Evolutionary conservation across 805 yeast genomes (phyloP).

Genomic region (Pichia ethanolica): DNA sequence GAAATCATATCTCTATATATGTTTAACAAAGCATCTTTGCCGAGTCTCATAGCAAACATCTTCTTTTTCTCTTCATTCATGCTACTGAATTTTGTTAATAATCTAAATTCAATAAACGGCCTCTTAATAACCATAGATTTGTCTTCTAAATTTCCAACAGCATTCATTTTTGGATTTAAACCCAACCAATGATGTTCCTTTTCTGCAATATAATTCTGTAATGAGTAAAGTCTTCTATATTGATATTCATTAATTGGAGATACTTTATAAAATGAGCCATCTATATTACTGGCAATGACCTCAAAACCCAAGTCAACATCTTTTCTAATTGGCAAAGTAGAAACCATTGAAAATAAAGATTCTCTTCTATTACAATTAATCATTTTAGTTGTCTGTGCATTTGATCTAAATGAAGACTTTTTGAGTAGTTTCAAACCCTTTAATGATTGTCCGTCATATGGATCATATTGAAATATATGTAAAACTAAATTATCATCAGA

Average conservation of each 20-base stretch:
- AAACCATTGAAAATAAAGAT: slow-evolving; percentile 24
- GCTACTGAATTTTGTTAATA: slow-evolving; percentile 45
- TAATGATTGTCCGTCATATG: slow-evolving; percentile 78
- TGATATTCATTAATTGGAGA: slow-evolving; percentile 67
- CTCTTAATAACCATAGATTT: slow-evolving; percentile 38
- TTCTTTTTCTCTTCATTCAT: slow-evolving; percentile 52
- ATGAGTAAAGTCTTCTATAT: slow-evolving; percentile 72
- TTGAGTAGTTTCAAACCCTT: slow-evolving; percentile 73
- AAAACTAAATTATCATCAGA: slow-evolving; percentile 63
- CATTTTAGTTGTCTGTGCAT: slow-evolving; percentile 53
- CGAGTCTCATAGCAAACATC: slow-evolving; percentile 47
- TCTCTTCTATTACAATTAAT: slow-evolving; percentile 33
- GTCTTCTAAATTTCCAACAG: slow-evolving; percentile 35
- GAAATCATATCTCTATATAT: slow-evolving; percentile 56
- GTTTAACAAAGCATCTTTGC: slow-evolving; percentile 50
- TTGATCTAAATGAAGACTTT: slow-evolving; percentile 62
- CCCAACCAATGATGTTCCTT: slow-evolving; percentile 70
- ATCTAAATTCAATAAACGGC: slow-evolving; percentile 58
- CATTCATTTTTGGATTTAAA: slow-evolving; percentile 67
- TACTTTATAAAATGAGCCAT: slow-evolving; percentile 72
- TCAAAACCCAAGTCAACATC: slow-evolving; percentile 38
- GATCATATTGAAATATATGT: slow-evolving; percentile 79
- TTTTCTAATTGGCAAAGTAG: slow-evolving; percentile 23
- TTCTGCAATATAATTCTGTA: slow-evolving; percentile 83
- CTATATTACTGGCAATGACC: slow-evolving; percentile 63